Base-by-base conservation (phyloP, 345 rosid species). In the Corchorus olitorius region DNA sequence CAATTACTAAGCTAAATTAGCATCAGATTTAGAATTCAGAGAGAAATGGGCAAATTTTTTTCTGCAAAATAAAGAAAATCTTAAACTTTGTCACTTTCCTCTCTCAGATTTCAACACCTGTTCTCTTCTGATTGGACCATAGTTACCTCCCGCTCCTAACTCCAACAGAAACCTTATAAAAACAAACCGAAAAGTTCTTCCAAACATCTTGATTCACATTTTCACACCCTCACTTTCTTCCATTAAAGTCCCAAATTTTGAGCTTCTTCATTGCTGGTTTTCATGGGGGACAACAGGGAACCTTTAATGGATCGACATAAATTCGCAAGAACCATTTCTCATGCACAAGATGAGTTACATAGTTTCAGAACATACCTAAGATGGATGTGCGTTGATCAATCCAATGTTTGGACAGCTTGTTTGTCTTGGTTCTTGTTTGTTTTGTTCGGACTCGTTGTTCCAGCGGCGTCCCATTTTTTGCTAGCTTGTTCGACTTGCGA, bases 371-470 rank as follows among this genome's bases (percentile, higher is more conserved):
- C 89, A 19, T 93, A 89, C 45, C 91, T 95, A 0, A 79, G 86
- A 79, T 93, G 95, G 97, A 89, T 94, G 94, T 91, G 94, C 77
- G 94, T 94, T 2, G 98, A 93, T 73, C 99, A 96, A 84, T 89
- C 99, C 7, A 85, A 50, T 72, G 43, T 71, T 0, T 83, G 87
- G 89, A 75, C 78, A 12, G 82, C 92, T 8, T 83, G 82, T 75
- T 81, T 96, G 7, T 93, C 98, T 1, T 93, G 98, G 99, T 84
- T 84, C 43, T 35, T 93, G 83, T 96, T 96, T 76, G 50, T 91
- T 9, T 46, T 88, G 14, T 85, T 96, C 83, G 83, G 88, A 6
- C 13, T 91, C 54, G 85, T 82, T 0, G 98, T 93, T 43, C 99
- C 99, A 0, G 78, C 76, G 1, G 39, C 81, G 16, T 96, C 98